Conservation (phyloP, 2,329 filamentous ascomycete species). For the Orbilia oligospora region DNA sequence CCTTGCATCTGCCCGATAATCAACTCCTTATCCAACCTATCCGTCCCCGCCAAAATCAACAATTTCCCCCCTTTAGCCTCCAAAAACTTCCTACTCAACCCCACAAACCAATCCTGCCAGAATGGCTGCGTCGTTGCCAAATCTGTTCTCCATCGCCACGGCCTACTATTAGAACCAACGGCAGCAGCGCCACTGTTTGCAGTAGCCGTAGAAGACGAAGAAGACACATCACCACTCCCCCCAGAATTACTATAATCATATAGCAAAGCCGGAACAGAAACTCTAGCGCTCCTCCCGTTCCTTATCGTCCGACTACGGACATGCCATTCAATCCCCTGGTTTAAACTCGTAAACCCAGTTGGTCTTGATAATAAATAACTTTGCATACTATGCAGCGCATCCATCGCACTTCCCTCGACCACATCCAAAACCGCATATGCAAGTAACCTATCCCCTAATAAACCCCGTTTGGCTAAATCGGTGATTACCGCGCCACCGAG, state of each 20-base stretch:
- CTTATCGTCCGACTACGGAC: constrained; percentile 88
- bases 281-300: constrained; percentile 84
- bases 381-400: constrained; percentile 94
- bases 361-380: constrained; percentile 88
- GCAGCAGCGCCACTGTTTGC: neutral
- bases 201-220: neutral
- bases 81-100: constrained; percentile 89
- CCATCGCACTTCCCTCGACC: constrained; percentile 95
- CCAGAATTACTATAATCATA: constrained; percentile 68
- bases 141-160: constrained; percentile 88
- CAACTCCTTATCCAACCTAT: constrained; percentile 88
- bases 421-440: constrained; percentile 94
- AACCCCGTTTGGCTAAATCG: constrained; percentile 79
- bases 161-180: constrained; percentile 9
- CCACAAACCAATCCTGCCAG: constrained; percentile 94
- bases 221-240: constrained; percentile 57
- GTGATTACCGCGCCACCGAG: constrained; percentile 93
- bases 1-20: constrained; percentile 99
- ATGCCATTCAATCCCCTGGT: constrained; percentile 93
- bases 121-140: constrained; percentile 86
- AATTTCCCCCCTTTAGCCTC: constrained; percentile 85
- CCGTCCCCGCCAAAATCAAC: constrained; percentile 87
- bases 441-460: constrained; percentile 78
- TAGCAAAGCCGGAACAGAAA: constrained; percentile 86
- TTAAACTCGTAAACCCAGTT: constrained; percentile 80